Percentiles rank a stretch among this genome's conserved stretches.
Evolutionary conservation across 176 grass and related monocot genomes (phyloP).

Genomic region (Poa annua): DNA sequence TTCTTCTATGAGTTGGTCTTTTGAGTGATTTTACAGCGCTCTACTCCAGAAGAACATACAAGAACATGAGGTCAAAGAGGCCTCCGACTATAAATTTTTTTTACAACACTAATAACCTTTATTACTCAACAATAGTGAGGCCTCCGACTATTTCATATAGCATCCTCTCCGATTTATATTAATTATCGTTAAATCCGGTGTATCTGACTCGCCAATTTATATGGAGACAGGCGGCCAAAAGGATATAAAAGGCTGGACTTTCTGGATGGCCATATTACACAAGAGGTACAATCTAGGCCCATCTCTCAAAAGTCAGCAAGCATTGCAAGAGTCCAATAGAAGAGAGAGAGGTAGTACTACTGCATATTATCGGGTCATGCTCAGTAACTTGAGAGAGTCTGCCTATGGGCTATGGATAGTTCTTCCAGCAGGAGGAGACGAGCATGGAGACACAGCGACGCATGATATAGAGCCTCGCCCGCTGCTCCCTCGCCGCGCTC

Average conservation of each 20-base stretch:
- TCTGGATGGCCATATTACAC: slow-evolving; percentile 18
- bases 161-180: too few relatives aligned
- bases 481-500: slow-evolving; percentile 52
- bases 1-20: too few relatives aligned
- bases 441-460: slow-evolving; percentile 67
- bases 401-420: not conserved
- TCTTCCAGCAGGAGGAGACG: slow-evolving; percentile 43
- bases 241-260: not conserved
- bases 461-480: slow-evolving; percentile 63
- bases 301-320: slow-evolving; percentile 13
- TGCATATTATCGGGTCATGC: not conserved
- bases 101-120: too few relatives aligned
- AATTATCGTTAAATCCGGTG: too few relatives aligned
- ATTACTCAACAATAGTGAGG: too few relatives aligned
- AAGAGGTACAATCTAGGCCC: slow-evolving; percentile 1
- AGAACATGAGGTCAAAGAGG: too few relatives aligned
- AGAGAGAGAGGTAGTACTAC: not conserved
- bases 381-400: not conserved
- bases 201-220: too few relatives aligned
- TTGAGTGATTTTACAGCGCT: too few relatives aligned
- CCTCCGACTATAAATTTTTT: too few relatives aligned
- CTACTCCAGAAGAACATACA: too few relatives aligned
- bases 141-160: too few relatives aligned
- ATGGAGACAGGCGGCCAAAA: too few relatives aligned
- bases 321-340: not conserved